Base-by-base conservation (phyloP, 208 protist species). In the Crithidia brevicula region DNA sequence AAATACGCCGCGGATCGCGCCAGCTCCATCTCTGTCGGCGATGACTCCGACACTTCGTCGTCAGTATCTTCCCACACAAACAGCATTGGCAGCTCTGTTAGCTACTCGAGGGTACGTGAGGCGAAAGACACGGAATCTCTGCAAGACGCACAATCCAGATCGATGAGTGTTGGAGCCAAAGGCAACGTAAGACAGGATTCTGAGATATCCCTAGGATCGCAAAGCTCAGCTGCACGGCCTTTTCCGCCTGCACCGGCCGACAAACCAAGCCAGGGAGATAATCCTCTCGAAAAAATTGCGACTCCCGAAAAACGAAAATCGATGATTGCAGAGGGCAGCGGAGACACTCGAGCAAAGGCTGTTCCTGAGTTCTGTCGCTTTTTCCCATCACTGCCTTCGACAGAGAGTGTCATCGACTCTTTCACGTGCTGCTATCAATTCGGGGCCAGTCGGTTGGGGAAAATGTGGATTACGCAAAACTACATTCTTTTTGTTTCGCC, bases 371-470 rank as follows among this genome's bases (percentile, higher is more conserved):
- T 76, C 13, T 38, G 67, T n/a, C 49, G 57, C 4, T 62, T 72
- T 67, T 85, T 90, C 38, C 72, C 85, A 15, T 47, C 51, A n/a
- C n/a, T 87, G 23, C 68, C 81, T 4, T 31, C 60, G 13, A 57
- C 52, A 18, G 85, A 87, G 65, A 72, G 43, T 43, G 51, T 87
- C 15, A 68, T 60, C 22, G 74, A 84, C 64, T 68, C 63, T 28
- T 86, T 87, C 56, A 77, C 80, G 38, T 90, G 85, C 65, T 83
- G 81, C 49, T 85, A 78, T 42, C 75, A 83, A 40, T 77, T 71
- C 22, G 85, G 80, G 9, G 79, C 81, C 23, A 77, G 78, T 40
- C 77, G 77, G 20, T 25, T 85, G 13, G 85, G 85, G 9, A 87
- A 79, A 71, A 67, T 90, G 59, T 80, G 65, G 65, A 77, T 87